Evolutionary conservation across 78 protist species (phyloP), one percentile per base, ranked within the genome.

Genomic region (Dictyostelium capitatum): DNA sequence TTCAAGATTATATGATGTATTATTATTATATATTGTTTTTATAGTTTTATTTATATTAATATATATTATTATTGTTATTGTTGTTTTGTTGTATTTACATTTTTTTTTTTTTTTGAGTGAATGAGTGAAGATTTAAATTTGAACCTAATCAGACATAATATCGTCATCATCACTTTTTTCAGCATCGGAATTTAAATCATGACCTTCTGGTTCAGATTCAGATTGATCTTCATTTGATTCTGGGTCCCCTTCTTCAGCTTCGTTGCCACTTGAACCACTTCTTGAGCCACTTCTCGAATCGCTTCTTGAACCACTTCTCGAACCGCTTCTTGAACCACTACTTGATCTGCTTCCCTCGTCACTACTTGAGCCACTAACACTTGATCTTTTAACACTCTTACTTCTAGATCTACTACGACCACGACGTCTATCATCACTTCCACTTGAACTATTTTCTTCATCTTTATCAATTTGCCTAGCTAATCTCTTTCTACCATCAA

Each of bases 191-290:
- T 19, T n/a, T 15, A 67, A 32, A 32, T 67, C 75, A 17, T 8
- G 23, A 15, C 37, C 48, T 15, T 67, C 75, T 30, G 75, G 75
- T 67, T 67, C 75, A 15, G 75, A 67, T 9, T n/a, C 15, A 25
- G 25, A 32, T 6, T 6, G 23, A 7, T 67, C 73, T 57, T 57
- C 70, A 25, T 62, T 62, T 32, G 75, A 67, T 32, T 67, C 75
- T 11, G 70, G 70, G 10, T 32, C 75, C 0, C 75, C 75, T 28
- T 28, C 75, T 67, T 67, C 75, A 67, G 75, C 75, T 41, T 67
- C 75, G 9, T 32, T 41, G 6, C 17, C n/a, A 64, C 28, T 67
- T 30, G 23, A 30, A 15, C 23, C 30, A 67, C 75, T 25, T 5
- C 48, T 25, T 14, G 43, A 4, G 8, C 7, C 23, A 32, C 75